A percentile compares a stretch with the other conserved stretches of the same genome.
phyloP scores from a whole-genome alignment of 176 grass and related monocot species.

The Aegilops tauschii region DNA sequence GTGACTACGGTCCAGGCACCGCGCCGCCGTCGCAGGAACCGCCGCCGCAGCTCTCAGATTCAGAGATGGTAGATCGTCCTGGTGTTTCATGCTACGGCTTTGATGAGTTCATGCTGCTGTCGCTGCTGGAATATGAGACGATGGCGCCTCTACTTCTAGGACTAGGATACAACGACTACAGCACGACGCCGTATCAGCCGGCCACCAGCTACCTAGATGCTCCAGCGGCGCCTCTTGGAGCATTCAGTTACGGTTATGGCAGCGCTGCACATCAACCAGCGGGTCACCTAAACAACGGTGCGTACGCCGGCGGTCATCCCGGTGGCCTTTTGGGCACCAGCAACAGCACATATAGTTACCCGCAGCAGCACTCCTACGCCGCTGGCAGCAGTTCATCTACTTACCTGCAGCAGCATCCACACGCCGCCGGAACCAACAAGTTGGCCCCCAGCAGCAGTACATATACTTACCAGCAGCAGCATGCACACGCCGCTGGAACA shows the following conservation, averaged over 20 bases:
- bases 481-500: background rate
- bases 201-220: background rate
- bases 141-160: background rate
- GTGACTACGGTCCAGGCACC: background rate
- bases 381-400: background rate
- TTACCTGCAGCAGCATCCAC: background rate
- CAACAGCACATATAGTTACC: background rate
- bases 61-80: background rate
- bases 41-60: background rate
- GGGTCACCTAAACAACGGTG: background rate
- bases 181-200: background rate
- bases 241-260: background rate
- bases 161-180: background rate
- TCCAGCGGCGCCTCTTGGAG: background rate
- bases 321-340: background rate
- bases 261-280: background rate
- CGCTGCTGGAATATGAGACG: background rate
- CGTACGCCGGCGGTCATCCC: background rate
- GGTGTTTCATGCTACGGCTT: too few relatives aligned
- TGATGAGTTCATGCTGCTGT: background rate
- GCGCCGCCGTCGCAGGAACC: background rate
- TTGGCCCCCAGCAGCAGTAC: background rate
- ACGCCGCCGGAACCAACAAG: background rate
- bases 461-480: background rate
- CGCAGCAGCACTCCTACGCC: background rate